phyloP scores from a whole-genome alignment of 2,329 filamentous ascomycete species.

The Pseudocercospora cruenta region DNA sequence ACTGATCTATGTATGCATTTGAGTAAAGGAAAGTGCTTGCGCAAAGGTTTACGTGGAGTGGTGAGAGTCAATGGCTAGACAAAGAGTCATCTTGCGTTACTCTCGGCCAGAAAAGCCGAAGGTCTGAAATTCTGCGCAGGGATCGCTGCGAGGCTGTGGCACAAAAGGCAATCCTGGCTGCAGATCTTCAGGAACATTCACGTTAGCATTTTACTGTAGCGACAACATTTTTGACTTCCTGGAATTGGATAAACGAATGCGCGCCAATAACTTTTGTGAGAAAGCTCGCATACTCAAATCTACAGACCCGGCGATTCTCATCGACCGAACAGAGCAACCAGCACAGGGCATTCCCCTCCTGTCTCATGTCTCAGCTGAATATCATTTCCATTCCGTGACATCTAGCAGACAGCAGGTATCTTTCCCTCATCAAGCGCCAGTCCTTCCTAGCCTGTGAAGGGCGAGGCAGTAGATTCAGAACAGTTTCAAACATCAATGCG shows the following conservation, averaged over 20 bases:
- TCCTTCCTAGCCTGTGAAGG: slow-evolving; percentile 31
- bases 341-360: slow-evolving; percentile 97
- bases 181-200: neutral
- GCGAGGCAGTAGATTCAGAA: slow-evolving; percentile 26
- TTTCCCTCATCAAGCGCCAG: slow-evolving; percentile 98
- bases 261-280: slow-evolving; percentile 22
- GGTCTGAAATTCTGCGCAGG: slow-evolving; percentile 10
- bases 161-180: neutral
- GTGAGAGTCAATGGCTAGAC: slow-evolving; percentile 19
- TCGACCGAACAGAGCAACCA: slow-evolving; percentile 40
- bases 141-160: slow-evolving; percentile 4
- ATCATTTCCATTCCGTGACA: slow-evolving; percentile 2
- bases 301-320: slow-evolving; percentile 38
- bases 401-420: slow-evolving; percentile 72
- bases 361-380: slow-evolving; percentile 44
- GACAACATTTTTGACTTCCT: neutral
- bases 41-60: neutral
- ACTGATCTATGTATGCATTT: slow-evolving; percentile 5
- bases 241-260: neutral
- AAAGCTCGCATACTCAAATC: slow-evolving; percentile 26
- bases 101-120: neutral
- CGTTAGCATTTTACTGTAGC: neutral
- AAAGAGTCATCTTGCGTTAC: slow-evolving; percentile 8
- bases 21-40: neutral
- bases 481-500: slow-evolving; percentile 18